Base-by-base conservation (phyloP, 345 rosid genomes). In the Limnanthes douglasii region DNA sequence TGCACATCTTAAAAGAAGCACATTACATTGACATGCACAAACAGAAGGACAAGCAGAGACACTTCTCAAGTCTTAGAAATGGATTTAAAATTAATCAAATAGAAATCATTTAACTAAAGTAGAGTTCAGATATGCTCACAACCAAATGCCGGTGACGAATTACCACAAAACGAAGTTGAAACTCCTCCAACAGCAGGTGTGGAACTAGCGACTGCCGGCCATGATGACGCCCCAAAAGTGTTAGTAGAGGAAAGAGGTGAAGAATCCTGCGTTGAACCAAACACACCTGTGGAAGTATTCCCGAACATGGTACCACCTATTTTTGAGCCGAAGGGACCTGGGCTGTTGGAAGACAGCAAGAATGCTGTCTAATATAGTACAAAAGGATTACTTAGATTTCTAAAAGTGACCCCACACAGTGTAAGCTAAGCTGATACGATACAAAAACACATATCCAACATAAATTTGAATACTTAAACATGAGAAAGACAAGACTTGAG, bases 271-370 rank as follows among this genome's bases (percentile, higher is more conserved):
- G 84, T 15, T 15, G 72, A 46, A 34, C 93, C 94, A 69, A 90
- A 84, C 54, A 75, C 72, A 16, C 96, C 94, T 4, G 94, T 84
- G 30, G 96, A 70, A 52, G 92, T 74, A 13, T 82, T 81, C 22
- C 96, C 98, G 46, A 90, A 77, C 11, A 77, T 35, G 24, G 98
- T 68, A 48, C 70, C 54, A 32, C 85, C 85, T 0, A 84, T 68
- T 46, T 84, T 93, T 16, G 88, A 50, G 1, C 80, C 94, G 41
- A 90, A 90, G 36, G 88, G 78, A 18, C 61, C 42, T 46, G 84
- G 46, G 38, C 65, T 54, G 18, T 82, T 76, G 38, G 69, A 77
- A 12, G 95, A 82, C 37, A n/a, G n/a, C n/a, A n/a, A n/a, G n/a
- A n/a, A n/a, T n/a, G n/a, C n/a, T n/a, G n/a, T n/a, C n/a, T n/a